These are phyloP conservation scores for Colletotrichum viniferum DNA, from an alignment of 2,329 filamentous ascomycete species.

Conservation along the genomic window DNA sequence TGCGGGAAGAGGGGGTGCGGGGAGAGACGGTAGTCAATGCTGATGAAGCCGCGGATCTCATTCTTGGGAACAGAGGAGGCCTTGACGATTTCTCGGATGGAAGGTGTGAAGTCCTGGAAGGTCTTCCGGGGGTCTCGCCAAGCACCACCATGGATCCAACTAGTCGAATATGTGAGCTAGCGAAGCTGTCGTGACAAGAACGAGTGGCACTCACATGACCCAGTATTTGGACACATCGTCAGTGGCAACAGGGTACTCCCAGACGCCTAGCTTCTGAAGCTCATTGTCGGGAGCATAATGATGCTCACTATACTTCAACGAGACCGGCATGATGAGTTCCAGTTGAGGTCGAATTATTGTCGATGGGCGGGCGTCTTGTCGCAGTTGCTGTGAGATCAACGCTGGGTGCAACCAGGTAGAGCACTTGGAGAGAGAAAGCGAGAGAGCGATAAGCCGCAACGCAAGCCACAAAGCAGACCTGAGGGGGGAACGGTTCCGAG, in stretches of 20 bases:
- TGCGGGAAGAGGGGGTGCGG: constrained; percentile 51
- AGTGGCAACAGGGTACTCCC: constrained; percentile 35
- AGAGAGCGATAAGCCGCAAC: not conserved
- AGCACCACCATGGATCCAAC: constrained; percentile 66
- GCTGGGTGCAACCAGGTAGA: not conserved
- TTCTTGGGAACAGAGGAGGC: constrained; percentile 27
- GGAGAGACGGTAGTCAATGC: constrained; percentile 67
- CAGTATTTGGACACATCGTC: constrained; percentile 30
- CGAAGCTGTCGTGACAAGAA: not conserved
- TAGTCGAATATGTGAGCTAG: constrained; percentile 15
- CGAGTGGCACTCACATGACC: constrained; percentile 36
- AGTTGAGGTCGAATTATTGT: not conserved
- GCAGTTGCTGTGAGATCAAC: not conserved
- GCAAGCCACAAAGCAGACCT: not conserved
- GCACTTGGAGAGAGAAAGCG: not conserved
- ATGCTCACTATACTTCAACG: constrained; percentile 37
- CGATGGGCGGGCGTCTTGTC: not conserved
- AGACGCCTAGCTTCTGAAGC: constrained; percentile 52
- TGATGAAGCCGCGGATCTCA: constrained; percentile 64
- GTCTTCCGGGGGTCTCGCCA: constrained; percentile 64
- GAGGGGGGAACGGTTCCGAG: not conserved
- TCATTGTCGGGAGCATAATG: constrained; percentile 40
- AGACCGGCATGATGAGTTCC: not conserved
- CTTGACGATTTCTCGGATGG: constrained; percentile 46
- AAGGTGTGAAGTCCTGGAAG: constrained; percentile 48